A percentile compares a stretch with the other conserved stretches of the same genome.
Conservation (phyloP, 2,329 filamentous ascomycete genomes). For the Alternaria arbusti region DNA sequence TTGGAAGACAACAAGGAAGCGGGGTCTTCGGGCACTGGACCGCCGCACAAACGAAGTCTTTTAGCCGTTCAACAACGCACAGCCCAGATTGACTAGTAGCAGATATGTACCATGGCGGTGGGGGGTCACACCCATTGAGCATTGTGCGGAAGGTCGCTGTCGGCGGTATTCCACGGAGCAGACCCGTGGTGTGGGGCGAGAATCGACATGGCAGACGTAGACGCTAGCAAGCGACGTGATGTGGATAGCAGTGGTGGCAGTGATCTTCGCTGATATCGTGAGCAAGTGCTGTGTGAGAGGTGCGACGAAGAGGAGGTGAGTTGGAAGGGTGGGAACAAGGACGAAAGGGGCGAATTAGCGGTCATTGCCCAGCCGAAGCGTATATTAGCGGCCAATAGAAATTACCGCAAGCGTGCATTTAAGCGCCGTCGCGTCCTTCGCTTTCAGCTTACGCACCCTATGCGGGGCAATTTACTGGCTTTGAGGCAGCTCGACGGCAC, state of each 20-base stretch:
- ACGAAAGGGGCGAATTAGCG: slow-evolving; percentile 28
- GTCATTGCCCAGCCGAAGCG: slow-evolving; percentile 18
- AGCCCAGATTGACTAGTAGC: slow-evolving; percentile 6
- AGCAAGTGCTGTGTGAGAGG: not conserved
- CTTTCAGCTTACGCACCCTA: slow-evolving; percentile 17
- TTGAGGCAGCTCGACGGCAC: slow-evolving; percentile 32
- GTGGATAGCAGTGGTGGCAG: slow-evolving; percentile 9
- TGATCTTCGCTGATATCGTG: slow-evolving; percentile 7
- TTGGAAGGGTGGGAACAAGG: slow-evolving; percentile 9
- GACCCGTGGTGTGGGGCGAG: slow-evolving; percentile 11
- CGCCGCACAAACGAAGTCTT: slow-evolving; percentile 5
- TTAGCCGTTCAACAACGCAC: slow-evolving; percentile 21
- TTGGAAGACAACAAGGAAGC: slow-evolving; percentile 6
- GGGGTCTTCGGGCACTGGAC: not conserved
- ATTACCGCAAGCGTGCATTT: slow-evolving; percentile 31
- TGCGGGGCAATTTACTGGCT: slow-evolving; percentile 26
- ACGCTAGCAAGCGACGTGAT: not conserved
- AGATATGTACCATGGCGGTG: slow-evolving; percentile 5
- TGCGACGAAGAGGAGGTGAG: slow-evolving; percentile 7
- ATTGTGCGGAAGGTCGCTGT: slow-evolving; percentile 1
- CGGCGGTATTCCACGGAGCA: slow-evolving; percentile 1
- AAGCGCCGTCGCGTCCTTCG: slow-evolving; percentile 33
- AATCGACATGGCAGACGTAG: not conserved
- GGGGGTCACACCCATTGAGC: slow-evolving; percentile 9
- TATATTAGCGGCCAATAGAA: slow-evolving; percentile 25